phyloP scores from a whole-genome alignment of 345 rosid genomes.

The Aquilaria yunnanensis region DNA sequence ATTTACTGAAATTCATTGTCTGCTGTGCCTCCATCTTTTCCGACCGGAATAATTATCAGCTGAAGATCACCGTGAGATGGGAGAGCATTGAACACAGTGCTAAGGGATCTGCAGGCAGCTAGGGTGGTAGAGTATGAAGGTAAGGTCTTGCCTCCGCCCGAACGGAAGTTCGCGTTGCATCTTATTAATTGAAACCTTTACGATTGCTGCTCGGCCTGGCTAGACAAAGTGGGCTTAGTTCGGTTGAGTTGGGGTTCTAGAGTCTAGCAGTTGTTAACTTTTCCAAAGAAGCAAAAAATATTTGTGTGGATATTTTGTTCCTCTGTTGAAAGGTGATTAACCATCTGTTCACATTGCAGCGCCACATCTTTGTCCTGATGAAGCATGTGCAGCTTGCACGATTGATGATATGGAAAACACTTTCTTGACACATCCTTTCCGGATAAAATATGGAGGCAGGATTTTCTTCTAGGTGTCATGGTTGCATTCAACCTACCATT shows the following conservation, averaged over 20 bases:
- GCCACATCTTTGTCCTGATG: slow-evolving; percentile 52
- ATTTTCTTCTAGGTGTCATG: slow-evolving; percentile 70
- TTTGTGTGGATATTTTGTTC: not conserved
- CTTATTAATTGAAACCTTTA: not conserved
- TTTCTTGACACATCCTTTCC: slow-evolving; percentile 84
- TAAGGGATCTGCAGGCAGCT: slow-evolving; percentile 62
- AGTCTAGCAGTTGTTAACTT: not conserved
- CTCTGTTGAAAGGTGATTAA: not conserved
- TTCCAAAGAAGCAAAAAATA: not conserved
- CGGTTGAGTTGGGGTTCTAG: not conserved
- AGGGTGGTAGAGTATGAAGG: slow-evolving; percentile 98
- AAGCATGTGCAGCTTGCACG: slow-evolving; percentile 66
- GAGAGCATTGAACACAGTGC: slow-evolving; percentile 47
- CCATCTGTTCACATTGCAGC: slow-evolving; percentile 33
- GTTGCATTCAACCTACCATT: slow-evolving; percentile 66
- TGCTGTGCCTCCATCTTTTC: too few relatives aligned
- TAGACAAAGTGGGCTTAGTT: not conserved
- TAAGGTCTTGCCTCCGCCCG: slow-evolving; percentile 20
- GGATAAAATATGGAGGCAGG: slow-evolving; percentile 88
- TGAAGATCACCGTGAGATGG: slow-evolving; percentile 82
- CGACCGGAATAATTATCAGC: too few relatives aligned
- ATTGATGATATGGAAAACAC: slow-evolving; percentile 78
- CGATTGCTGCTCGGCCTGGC: too few relatives aligned
- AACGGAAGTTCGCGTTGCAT: not conserved
- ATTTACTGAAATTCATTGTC: too few relatives aligned